Percentiles rank a stretch among this genome's conserved stretches.
Evolutionary conservation across 768 basidiomycete genomes (phyloP).

Genomic region (Hypsizygus marmoreus): DNA sequence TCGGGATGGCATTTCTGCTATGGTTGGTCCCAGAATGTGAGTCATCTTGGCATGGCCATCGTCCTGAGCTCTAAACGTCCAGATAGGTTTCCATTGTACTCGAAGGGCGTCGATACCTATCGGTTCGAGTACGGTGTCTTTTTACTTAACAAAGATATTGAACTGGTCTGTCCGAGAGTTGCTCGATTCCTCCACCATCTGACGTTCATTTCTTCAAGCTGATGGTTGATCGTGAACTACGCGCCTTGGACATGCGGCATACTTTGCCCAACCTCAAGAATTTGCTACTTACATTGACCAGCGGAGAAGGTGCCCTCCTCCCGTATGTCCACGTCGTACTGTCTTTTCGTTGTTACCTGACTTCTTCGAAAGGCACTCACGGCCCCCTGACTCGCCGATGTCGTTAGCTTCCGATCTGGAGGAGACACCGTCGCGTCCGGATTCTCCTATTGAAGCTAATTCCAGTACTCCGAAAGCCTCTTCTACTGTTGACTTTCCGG

Average conservation of each 20-base stretch:
- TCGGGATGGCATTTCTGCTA: constrained; percentile 89
- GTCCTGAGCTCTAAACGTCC: constrained; percentile 9
- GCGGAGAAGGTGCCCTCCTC: constrained; percentile 55
- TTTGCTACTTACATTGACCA: constrained; percentile 81
- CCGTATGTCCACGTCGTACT: constrained; percentile 39
- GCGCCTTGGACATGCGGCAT: constrained; percentile 90
- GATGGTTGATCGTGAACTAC: constrained; percentile 87
- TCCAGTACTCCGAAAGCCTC: constrained; percentile 40
- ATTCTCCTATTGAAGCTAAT: constrained; percentile 25
- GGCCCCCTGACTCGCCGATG: constrained; percentile 25
- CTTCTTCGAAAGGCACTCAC: constrained; percentile 20
- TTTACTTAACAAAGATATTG: constrained; percentile 95
- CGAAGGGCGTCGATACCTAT: constrained; percentile 93
- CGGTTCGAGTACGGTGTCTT: constrained; percentile 98
- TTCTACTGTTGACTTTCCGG: constrained; percentile 22
- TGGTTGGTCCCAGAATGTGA: constrained; percentile 94
- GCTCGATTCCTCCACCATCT: constrained; percentile 10
- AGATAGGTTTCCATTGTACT: constrained; percentile 89
- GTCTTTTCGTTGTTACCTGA: constrained; percentile 19
- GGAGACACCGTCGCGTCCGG: constrained; percentile 18
- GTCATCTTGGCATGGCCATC: too few species aligned
- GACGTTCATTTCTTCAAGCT: constrained; percentile 50
- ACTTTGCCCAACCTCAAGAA: constrained; percentile 97
- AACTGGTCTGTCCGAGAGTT: constrained; percentile 61
- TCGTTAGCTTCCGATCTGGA: constrained; percentile 26